Conservation (phyloP, 1,139 yeast genomes). For the Taiozyma onychis region DNA sequence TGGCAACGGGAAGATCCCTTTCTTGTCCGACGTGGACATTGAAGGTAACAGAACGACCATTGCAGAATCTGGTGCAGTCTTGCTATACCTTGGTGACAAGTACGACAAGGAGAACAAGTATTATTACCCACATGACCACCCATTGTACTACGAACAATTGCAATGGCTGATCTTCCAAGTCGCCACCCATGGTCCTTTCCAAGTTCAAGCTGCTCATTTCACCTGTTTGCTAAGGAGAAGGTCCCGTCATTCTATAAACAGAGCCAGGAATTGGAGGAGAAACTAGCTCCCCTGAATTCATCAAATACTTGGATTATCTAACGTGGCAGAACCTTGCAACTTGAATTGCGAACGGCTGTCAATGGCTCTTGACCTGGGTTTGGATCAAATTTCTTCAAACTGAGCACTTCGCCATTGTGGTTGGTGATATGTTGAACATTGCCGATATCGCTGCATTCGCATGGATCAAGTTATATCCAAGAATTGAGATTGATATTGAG, state of each 20-base stretch:
- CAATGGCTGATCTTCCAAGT: conserved; percentile 50
- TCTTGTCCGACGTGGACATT: conserved; percentile 41
- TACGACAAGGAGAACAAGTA: conserved; percentile 48
- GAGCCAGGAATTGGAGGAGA: no score
- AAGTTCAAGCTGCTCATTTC: conserved; percentile 44
- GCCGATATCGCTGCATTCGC: conserved; percentile 47
- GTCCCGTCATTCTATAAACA: conserved; percentile 24
- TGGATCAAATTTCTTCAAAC: no score
- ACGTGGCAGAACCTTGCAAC: no score
- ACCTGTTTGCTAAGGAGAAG: conserved; percentile 37
- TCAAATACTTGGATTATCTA: no score
- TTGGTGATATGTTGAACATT: conserved; percentile 29
- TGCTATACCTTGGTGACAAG: conserved; percentile 48
- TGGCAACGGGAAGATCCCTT: conserved; percentile 59
- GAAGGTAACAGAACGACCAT: conserved; percentile 35
- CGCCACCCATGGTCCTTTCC: conserved; percentile 35
- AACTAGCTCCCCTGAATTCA: no score
- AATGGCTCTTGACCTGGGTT: no score
- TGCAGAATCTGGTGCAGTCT: conserved; percentile 54
- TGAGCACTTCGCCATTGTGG: no score
- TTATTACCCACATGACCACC: conserved; percentile 38
- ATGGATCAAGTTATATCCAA: conserved; percentile 25
- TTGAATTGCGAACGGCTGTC: no score
- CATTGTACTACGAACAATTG: conserved; percentile 41
- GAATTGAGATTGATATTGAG: conserved; percentile 32